Conservation (phyloP, 257 asterid species). For the Henckelia pumila region DNA sequence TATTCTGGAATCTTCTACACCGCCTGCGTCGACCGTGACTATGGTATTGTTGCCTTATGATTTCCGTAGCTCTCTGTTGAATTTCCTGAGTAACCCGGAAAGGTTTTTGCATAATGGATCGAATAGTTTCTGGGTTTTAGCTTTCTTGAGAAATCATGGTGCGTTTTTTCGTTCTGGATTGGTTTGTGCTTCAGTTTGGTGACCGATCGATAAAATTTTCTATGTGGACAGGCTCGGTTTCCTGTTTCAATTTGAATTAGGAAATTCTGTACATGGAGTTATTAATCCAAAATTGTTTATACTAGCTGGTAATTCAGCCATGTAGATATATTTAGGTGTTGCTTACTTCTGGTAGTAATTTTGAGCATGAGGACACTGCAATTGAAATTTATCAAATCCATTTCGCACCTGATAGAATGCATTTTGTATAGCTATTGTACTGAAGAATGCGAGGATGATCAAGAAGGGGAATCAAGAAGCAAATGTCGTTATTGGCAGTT, state of each 20-base stretch:
- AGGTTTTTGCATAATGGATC: slow-evolving; percentile 8
- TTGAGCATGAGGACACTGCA: no score
- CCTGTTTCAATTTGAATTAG: not conserved
- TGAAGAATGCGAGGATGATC: slow-evolving; percentile 78
- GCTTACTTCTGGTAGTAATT: no score
- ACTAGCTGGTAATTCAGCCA: no score
- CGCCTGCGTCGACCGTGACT: slow-evolving; percentile 63
- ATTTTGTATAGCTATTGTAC: slow-evolving; percentile 59
- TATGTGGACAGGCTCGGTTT: not conserved
- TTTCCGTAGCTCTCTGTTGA: not conserved
- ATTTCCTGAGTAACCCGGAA: not conserved
- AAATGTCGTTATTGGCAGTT: slow-evolving; percentile 52
- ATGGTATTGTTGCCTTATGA: slow-evolving; percentile 39
- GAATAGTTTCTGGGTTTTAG: slow-evolving; percentile 16
- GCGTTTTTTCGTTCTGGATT: slow-evolving; percentile 23
- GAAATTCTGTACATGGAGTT: no score
- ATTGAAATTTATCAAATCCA: not conserved
- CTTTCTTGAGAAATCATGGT: slow-evolving; percentile 8
- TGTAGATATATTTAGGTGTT: no score
- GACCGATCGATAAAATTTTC: slow-evolving; percentile 18
- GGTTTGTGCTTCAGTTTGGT: slow-evolving; percentile 7
- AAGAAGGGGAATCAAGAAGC: slow-evolving; percentile 56
- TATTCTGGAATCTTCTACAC: slow-evolving; percentile 86
- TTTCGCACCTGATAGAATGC: slow-evolving; percentile 20
- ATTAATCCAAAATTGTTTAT: no score